These are phyloP conservation scores for Phoenix roebelenii DNA, from an alignment of 176 grass and related monocot genomes.

Conservation along the genomic window DNA sequence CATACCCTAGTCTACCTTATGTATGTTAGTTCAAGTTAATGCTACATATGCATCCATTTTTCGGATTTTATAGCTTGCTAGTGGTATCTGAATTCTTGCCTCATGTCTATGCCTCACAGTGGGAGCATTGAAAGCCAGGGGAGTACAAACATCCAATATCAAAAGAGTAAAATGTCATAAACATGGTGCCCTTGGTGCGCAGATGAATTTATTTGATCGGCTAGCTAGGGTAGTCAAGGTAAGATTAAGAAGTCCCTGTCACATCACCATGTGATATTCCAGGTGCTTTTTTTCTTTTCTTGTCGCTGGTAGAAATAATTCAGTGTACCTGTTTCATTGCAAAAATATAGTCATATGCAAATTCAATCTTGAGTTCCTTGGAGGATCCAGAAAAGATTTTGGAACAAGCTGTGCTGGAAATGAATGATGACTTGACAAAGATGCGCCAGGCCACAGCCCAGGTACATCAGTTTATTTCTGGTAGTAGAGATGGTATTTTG, in stretches of 20 bases:
- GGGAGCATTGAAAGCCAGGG: conserved; percentile 42
- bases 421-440: conserved; percentile 97
- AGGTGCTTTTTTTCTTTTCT: neutral
- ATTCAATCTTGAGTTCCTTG: conserved; percentile 74
- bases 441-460: conserved; percentile 99
- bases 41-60: neutral
- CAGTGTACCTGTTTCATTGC: conserved; percentile 6
- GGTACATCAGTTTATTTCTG: conserved; percentile 24
- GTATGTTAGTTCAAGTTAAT: neutral
- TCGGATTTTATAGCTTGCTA: neutral
- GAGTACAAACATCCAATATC: neutral
- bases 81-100: conserved; percentile 13
- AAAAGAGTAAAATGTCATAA: neutral
- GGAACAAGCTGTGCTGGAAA: conserved; percentile 92
- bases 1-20: neutral
- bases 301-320: conserved; percentile 3
- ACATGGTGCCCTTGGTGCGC: conserved; percentile 32
- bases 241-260: conserved; percentile 8
- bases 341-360: conserved; percentile 80
- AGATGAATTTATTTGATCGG: conserved; percentile 87
- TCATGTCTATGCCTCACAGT: conserved; percentile 4
- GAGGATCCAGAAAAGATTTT: conserved; percentile 99
- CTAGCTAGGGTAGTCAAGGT: conserved; percentile 84
- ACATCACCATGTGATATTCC: neutral
- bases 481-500: neutral